phyloP scores from a whole-genome alignment of 2,329 filamentous ascomycete species.

The Calonectria naviculata region DNA sequence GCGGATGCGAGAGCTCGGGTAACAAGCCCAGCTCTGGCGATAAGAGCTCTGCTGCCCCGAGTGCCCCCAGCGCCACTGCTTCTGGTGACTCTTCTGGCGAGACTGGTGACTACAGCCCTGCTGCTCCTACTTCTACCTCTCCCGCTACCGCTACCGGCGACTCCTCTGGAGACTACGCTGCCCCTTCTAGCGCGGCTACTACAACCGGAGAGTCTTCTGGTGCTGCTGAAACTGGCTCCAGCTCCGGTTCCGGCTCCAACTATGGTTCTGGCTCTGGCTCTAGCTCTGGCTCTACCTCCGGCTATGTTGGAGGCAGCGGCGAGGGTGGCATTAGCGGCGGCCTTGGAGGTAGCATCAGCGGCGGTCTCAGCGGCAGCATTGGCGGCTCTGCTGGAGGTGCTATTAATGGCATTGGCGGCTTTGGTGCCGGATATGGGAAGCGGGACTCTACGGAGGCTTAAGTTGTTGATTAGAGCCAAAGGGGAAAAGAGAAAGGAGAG shows the following conservation, averaged over 20 bases:
- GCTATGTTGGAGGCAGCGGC: not conserved
- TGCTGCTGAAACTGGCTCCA: not conserved
- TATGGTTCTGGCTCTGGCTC: not conserved
- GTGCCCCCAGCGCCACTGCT: not conserved
- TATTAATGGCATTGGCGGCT: not conserved
- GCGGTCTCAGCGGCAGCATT: not conserved
- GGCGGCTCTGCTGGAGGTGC: not conserved
- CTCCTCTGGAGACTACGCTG: not conserved
- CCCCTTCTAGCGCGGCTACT: not conserved
- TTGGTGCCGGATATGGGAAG: not conserved
- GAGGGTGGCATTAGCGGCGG: not conserved
- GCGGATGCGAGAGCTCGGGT: slow-evolving; percentile 1
- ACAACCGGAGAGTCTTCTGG: not conserved
- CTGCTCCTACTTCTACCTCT: not conserved
- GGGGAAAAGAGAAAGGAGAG: not conserved
- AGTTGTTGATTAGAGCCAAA: not conserved
- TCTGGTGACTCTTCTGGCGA: not conserved
- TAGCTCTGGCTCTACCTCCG: not conserved
- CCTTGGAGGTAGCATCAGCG: not conserved
- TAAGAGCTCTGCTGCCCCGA: not conserved
- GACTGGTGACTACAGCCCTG: too few species aligned
- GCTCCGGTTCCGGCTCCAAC: not conserved
- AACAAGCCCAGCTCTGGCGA: not conserved
- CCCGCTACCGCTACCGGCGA: not conserved
- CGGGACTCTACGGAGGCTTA: not conserved